Evolutionary conservation across 2,329 filamentous ascomycete genomes (phyloP), one percentile per base, ranked within the genome.

Genomic region (Ophiostoma himal-ulmi): DNA sequence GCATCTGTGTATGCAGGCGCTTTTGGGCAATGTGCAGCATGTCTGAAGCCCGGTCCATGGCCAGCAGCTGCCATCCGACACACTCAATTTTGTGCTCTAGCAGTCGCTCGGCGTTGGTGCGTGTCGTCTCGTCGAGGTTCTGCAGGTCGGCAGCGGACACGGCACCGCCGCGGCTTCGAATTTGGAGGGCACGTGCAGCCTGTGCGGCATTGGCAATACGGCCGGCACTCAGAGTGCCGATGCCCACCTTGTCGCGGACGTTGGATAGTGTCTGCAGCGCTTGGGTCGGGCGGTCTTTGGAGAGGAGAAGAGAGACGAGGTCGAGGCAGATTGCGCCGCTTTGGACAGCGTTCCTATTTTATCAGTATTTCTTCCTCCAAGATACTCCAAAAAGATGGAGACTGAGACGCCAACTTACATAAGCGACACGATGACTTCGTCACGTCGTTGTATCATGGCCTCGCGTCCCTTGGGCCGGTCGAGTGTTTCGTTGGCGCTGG

Each of bases 221-320:
- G 68, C 91, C 89, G 3, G 86, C 84, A 22, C 89, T 91, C 52
- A 97, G 81, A 0, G 91, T 92, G 13, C 92, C 92, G 48, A 90
- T 86, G 14, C 92, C 91, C 11, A 92, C 87, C 72, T 86, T 83
- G 11, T 91, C 85, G 76, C 91, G 91, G 26, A 83, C 83, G 17
- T 87, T 84, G 0, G 91, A 93, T 73, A 97, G 85, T 5, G 92
- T 92, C 66, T 83, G 79, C 74, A 88, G 84, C 5, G 90, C 91
- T 73, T 89, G 87, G 10, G 85, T 86, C 0, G 92, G 91, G n/a
- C 83, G 83, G 76, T 95, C 87, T 78, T 93, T 94, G n/a, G 92
- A 92, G 20, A 95, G 83, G 0, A 96, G 83, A 7, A 96, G 85
- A 39, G 93, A 96, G 70, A 96, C 81, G 75, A 94, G 92, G 78